Evolutionary conservation across 176 grass and related monocot species (phyloP).

Genomic region (Poa annua): DNA sequence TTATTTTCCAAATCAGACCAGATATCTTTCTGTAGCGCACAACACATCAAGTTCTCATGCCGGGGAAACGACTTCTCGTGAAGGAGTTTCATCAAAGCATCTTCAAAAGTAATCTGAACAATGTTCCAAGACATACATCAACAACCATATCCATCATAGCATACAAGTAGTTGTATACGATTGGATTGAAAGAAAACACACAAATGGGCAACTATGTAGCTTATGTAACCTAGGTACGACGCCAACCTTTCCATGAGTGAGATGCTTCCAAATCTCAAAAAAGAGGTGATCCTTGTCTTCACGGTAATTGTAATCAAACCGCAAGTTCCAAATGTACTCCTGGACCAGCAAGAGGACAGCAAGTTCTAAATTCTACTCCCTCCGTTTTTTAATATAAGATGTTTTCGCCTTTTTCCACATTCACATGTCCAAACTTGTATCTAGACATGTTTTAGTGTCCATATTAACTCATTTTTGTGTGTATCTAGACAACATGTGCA

Average conservation of each 20-base stretch:
- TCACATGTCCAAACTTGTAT: too few relatives aligned
- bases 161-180: too few relatives aligned
- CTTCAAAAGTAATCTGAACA: background rate
- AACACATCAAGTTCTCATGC: background rate
- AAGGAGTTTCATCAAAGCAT: background rate
- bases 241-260: background rate
- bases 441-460: too few relatives aligned
- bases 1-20: background rate
- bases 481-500: too few relatives aligned
- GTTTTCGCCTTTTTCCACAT: too few relatives aligned
- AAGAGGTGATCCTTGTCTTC: background rate
- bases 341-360: background rate
- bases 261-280: background rate
- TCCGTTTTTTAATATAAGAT: too few relatives aligned
- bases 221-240: background rate
- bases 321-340: background rate
- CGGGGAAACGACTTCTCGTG: background rate
- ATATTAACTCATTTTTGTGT: too few relatives aligned
- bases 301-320: background rate
- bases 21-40: background rate
- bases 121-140: background rate
- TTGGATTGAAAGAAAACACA: too few relatives aligned
- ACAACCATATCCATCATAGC: background rate
- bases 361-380: too few relatives aligned
- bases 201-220: background rate